phyloP scores from a whole-genome alignment of 768 basidiomycete species.

The Obba rivulosa region DNA sequence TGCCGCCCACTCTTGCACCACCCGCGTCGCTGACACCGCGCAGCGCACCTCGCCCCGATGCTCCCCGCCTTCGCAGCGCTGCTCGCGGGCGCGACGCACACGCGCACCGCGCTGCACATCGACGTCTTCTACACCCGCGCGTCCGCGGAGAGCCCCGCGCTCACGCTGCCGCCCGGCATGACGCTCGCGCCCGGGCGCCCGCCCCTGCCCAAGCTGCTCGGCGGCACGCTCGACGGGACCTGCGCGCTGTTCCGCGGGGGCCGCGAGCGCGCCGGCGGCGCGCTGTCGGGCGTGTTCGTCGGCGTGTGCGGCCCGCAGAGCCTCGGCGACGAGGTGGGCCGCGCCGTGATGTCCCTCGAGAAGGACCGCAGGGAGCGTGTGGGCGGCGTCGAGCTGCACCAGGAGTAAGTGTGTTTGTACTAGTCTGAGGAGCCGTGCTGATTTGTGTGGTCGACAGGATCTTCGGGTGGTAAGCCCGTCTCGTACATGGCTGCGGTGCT shows the following conservation, averaged over 20 bases:
- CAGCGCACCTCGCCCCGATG: conserved; percentile 32
- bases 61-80: conserved; percentile 33
- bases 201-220: conserved; percentile 13
- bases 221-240: conserved; percentile 20
- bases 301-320: conserved; percentile 38
- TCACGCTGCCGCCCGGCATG: conserved; percentile 25
- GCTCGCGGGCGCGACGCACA: conserved; percentile 25
- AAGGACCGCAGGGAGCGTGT: conserved; percentile 27
- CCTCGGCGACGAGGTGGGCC: conserved; percentile 32
- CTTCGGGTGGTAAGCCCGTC: not conserved
- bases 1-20: conserved; percentile 9
- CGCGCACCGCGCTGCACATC: conserved; percentile 29
- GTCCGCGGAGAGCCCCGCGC: conserved; percentile 14
- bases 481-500: not conserved
- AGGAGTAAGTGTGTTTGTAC: conserved; percentile 29
- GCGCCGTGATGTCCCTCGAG: conserved; percentile 31
- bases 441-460: not conserved
- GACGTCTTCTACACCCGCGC: conserved; percentile 42
- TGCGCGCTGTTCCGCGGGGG: conserved; percentile 14
- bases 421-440: not conserved
- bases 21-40: conserved; percentile 13
- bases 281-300: conserved; percentile 31
- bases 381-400: conserved; percentile 37
- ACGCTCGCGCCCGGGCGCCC: conserved; percentile 26
- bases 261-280: conserved; percentile 6